Evolutionary conservation across 176 grass and related monocot genomes (phyloP).

Genomic region (Canna indica): DNA sequence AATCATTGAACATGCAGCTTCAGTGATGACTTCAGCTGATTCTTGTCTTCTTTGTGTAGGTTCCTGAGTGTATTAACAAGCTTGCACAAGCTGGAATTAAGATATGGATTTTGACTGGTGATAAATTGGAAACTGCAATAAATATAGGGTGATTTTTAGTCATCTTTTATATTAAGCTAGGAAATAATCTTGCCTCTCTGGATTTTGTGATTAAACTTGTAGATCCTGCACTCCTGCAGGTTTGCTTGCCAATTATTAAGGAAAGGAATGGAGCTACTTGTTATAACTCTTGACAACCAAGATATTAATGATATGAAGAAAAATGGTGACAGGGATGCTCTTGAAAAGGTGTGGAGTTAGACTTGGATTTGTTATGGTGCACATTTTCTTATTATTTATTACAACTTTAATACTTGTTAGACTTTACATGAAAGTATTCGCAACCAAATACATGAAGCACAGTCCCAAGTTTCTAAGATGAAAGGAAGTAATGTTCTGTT

Average conservation of each 20-base stretch:
- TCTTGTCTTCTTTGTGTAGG: slow-evolving; percentile 21
- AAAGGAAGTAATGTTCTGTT: slow-evolving; percentile 33
- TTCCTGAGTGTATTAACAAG: slow-evolving; percentile 94
- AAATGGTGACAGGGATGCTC: slow-evolving; percentile 29
- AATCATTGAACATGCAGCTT: background rate
- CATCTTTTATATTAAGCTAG: background rate
- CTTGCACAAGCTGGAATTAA: slow-evolving; percentile 98
- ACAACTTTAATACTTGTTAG: background rate
- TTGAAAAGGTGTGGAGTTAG: slow-evolving; percentile 8
- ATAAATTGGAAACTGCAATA: slow-evolving; percentile 95
- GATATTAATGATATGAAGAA: slow-evolving; percentile 56
- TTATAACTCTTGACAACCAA: slow-evolving; percentile 57
- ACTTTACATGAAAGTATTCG: slow-evolving; percentile 6
- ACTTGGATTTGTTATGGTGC: background rate
- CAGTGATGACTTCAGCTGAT: background rate
- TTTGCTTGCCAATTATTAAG: slow-evolving; percentile 81
- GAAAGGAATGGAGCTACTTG: slow-evolving; percentile 83
- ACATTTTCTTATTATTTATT: background rate
- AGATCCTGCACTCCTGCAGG: slow-evolving; percentile 33
- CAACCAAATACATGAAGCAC: slow-evolving; percentile 54
- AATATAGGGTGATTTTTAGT: slow-evolving; percentile 62
- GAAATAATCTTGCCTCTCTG: background rate
- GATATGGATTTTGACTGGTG: slow-evolving; percentile 89
- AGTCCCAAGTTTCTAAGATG: slow-evolving; percentile 18
- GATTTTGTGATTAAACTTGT: background rate